These are phyloP conservation scores for Aspergillus amoenus DNA, from an alignment of 2,329 filamentous ascomycete genomes.

Conservation along the genomic window DNA sequence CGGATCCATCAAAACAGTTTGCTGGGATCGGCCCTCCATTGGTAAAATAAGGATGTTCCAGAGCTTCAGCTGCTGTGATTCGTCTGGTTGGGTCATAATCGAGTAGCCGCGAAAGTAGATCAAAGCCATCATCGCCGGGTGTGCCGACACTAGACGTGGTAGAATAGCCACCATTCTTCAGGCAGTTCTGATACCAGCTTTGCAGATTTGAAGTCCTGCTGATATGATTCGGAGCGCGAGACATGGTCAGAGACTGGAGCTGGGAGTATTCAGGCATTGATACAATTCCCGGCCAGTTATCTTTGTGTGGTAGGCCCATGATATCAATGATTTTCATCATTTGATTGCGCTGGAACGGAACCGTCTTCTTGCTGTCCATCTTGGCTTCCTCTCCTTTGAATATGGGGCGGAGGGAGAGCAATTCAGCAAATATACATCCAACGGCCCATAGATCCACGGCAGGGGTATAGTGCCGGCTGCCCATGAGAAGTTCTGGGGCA, in stretches of 20 bases:
- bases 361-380: conserved; percentile 97
- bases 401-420: conserved; percentile 85
- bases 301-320: conserved; percentile 84
- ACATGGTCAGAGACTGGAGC: conserved; percentile 54
- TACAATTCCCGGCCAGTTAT: conserved; percentile 80
- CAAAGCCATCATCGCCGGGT: conserved; percentile 75
- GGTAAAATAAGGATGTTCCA: conserved; percentile 88
- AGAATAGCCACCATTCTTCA: conserved; percentile 58
- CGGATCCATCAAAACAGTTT: conserved; percentile 89
- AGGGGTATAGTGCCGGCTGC: conserved; percentile 92
- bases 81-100: conserved; percentile 92
- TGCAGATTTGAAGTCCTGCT: conserved; percentile 63
- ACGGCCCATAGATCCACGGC: conserved; percentile 98
- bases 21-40: conserved; percentile 66
- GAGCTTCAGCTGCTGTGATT: conserved; percentile 79
- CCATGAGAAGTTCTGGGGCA: conserved; percentile 87
- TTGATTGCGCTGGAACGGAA: conserved; percentile 95
- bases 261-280: conserved; percentile 86
- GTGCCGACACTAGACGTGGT: conserved; percentile 52
- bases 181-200: conserved; percentile 74
- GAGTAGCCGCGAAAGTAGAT: conserved; percentile 75
- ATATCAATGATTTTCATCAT: conserved; percentile 99
- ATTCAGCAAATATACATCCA: conserved; percentile 95
- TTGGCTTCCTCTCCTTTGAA: conserved; percentile 99
- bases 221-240: conserved; percentile 48